Base-by-base conservation (phyloP, 192 early-diverging fungal species). In the Kickxella alabastrina region DNA sequence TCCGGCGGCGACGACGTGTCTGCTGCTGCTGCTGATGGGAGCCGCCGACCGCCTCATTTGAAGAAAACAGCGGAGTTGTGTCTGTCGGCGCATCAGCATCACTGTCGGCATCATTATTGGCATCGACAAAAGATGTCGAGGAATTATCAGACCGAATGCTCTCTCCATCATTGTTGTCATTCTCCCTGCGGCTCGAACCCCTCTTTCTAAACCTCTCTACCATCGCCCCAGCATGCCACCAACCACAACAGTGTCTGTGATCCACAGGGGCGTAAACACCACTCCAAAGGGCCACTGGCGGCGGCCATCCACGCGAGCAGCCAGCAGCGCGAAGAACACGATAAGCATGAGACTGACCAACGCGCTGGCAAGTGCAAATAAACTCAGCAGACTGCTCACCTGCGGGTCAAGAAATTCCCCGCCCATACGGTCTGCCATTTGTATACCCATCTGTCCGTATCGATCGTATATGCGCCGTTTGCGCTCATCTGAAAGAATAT, bases 401-500 rank as follows among this genome's bases (percentile, higher is more conserved):
- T 82, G 73, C 0, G 87, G 82, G 57, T 85, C 80, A 23, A 90
- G 68, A 31, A 86, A 56, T 36, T 82, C 75, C 46, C 85, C 82
- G 38, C 80, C 85, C 40, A 87, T 62, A 0, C 84, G 80, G 47
- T 80, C 84, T 42, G 86, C 78, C 88, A 91, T 91, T 34, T 83
- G 64, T 2, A 91, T 63, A 24, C 88, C 88, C 50, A 85, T 78
- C 50, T 85, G 84, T 40, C 88, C 88, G 65, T 95, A 93, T 56
- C 85, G 83, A 77, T 96, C 92, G 69, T 94, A 98, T 15, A 98
- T 83, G 23, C 84, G 57, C 12, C 93, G 83, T 55, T 89, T 91
- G 57, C 94, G 86, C 28, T 80, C 77, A 60, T 91, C 88, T 14
- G 80, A 66, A 26, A 85, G 75, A 8, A 84, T 57, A 23, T 92